phyloP scores from a whole-genome alignment of 495 filamentous ascomycete genomes.

The Pyrenula aspistea region DNA sequence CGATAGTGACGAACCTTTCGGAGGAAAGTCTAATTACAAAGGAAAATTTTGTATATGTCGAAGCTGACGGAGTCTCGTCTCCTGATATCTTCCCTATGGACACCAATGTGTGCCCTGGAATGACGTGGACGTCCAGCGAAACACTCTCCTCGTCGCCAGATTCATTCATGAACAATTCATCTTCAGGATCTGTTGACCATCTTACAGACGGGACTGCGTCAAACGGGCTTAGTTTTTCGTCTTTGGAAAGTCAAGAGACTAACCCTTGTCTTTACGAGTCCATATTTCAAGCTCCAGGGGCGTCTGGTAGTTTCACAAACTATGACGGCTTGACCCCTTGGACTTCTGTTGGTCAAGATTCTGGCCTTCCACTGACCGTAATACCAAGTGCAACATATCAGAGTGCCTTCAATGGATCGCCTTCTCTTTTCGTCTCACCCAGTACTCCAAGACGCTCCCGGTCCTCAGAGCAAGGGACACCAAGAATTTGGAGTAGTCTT shows the following conservation, averaged over 20 bases:
- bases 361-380: background rate
- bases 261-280: background rate
- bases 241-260: background rate
- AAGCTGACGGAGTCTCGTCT: background rate
- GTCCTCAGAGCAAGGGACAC: background rate
- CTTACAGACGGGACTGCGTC: background rate
- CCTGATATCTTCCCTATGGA: background rate
- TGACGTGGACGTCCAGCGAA: background rate
- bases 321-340: background rate
- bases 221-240: background rate
- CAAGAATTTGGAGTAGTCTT: background rate
- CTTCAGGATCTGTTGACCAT: background rate
- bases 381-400: background rate
- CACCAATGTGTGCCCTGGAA: background rate
- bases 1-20: background rate
- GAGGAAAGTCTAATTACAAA: background rate
- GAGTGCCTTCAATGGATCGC: background rate
- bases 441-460: background rate
- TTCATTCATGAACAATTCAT: background rate
- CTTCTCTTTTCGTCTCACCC: background rate
- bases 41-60: background rate
- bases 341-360: background rate
- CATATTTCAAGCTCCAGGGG: background rate
- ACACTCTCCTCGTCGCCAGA: background rate
- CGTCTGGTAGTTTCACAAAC: background rate